Evolutionary conservation across 495 filamentous ascomycete genomes (phyloP).

Genomic region (Letharia lupina): DNA sequence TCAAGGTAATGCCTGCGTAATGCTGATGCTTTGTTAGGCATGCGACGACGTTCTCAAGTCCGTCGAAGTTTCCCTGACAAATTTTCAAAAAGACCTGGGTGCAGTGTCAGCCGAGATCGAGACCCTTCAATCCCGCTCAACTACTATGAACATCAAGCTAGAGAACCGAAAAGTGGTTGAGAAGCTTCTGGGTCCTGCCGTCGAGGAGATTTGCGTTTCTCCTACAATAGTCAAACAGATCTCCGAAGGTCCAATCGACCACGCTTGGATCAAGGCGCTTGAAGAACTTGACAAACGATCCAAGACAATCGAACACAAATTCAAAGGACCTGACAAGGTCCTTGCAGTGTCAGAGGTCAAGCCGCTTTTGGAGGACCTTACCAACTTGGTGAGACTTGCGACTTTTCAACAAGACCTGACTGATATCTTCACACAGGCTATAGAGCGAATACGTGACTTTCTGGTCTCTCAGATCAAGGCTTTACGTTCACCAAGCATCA

Average conservation of each 20-base stretch:
- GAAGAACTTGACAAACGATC: slow-evolving; percentile 76
- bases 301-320: slow-evolving; percentile 57
- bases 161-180: slow-evolving; percentile 87
- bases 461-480: slow-evolving; percentile 90
- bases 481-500: slow-evolving; percentile 85
- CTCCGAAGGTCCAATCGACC: slow-evolving; percentile 80
- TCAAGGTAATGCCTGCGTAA: not conserved
- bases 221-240: slow-evolving; percentile 75
- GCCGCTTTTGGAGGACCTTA: slow-evolving; percentile 74
- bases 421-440: slow-evolving; percentile 45
- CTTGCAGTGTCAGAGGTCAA: slow-evolving; percentile 77
- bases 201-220: slow-evolving; percentile 85
- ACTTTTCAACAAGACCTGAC: slow-evolving; percentile 14
- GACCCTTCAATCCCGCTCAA: slow-evolving; percentile 77
- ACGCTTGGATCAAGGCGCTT: slow-evolving; percentile 76
- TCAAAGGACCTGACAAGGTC: slow-evolving; percentile 49
- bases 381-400: slow-evolving; percentile 56
- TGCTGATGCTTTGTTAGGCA: slow-evolving; percentile 36
- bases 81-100: slow-evolving; percentile 86
- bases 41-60: slow-evolving; percentile 92
- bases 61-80: slow-evolving; percentile 82
- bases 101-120: slow-evolving; percentile 92
- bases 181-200: slow-evolving; percentile 75
- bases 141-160: slow-evolving; percentile 72
- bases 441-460: slow-evolving; percentile 89